Conservation (phyloP, 176 grass and related monocot genomes). For the Aechmea fasciata region DNA sequence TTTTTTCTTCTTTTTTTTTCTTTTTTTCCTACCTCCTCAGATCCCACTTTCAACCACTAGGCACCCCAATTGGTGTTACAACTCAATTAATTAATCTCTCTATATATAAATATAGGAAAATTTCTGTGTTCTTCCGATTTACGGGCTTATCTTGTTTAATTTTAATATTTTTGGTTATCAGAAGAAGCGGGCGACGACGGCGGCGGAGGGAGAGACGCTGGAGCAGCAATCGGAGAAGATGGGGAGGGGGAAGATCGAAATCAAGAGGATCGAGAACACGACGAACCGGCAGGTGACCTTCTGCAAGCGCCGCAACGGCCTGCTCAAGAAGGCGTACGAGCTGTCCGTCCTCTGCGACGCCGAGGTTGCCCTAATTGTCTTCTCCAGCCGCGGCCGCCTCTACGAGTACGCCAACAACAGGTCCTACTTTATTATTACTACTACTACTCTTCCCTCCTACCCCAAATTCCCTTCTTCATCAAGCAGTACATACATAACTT, state of each 20-base stretch:
- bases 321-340: constrained; percentile 78
- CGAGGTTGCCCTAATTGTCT: constrained; percentile 66
- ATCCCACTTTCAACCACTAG: constrained; percentile 11
- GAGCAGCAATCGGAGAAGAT: constrained; percentile 26
- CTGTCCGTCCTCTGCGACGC: constrained; percentile 61
- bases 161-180: constrained; percentile 4
- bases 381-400: constrained; percentile 88
- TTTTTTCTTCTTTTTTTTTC: not conserved
- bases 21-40: constrained; percentile 6
- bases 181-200: constrained; percentile 1
- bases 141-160: not conserved
- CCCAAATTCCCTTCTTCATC: no score
- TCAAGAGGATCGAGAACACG: constrained; percentile 74
- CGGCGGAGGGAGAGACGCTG: constrained; percentile 10
- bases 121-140: not conserved
- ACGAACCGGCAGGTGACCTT: constrained; percentile 74
- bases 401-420: constrained; percentile 96
- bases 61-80: not conserved
- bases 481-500: no score
- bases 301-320: constrained; percentile 76
- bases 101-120: not conserved
- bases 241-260: constrained; percentile 57
- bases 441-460: not conserved
- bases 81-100: not conserved
- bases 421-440: constrained; percentile 25